Evolutionary conservation across 331 rosid species (phyloP).

Genomic region (Pyracantha coccinea): DNA sequence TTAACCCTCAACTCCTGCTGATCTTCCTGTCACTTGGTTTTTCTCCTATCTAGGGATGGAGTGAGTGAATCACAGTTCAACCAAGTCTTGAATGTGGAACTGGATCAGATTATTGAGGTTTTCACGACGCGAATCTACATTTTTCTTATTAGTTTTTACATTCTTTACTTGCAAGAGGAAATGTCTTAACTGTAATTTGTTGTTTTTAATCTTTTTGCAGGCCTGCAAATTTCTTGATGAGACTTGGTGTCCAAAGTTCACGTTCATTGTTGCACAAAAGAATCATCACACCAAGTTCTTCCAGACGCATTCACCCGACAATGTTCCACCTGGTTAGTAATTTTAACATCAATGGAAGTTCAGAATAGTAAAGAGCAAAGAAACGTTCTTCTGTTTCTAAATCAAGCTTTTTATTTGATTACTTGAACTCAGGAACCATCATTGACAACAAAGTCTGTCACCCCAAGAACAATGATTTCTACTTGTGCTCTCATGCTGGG

Average conservation of each 20-base stretch:
- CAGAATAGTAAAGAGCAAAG: background rate
- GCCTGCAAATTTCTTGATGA: constrained; percentile 83
- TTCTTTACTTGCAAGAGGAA: background rate
- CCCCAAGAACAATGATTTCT: constrained; percentile 76
- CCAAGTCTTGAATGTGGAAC: constrained; percentile 74
- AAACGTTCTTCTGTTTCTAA: background rate
- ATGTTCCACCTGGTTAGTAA: constrained; percentile 74
- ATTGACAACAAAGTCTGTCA: constrained; percentile 80
- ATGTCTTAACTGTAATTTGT: background rate
- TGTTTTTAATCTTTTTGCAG: constrained; percentile 12
- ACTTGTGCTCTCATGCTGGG: constrained; percentile 90
- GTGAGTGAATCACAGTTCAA: constrained; percentile 86
- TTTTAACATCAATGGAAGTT: background rate
- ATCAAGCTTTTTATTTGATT: background rate
- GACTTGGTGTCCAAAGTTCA: constrained; percentile 75
- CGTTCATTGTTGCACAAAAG: constrained; percentile 78
- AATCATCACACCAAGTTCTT: constrained; percentile 86
- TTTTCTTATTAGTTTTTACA: background rate
- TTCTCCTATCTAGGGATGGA: constrained; percentile 60
- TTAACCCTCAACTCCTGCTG: background rate
- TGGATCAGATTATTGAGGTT: constrained; percentile 83
- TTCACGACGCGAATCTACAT: background rate
- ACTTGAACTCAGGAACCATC: constrained; percentile 51
- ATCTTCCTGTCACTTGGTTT: background rate
- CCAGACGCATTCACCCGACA: constrained; percentile 51